Evolutionary conservation across 1,284 basidiomycete genomes (phyloP).

Genomic region (Naganishia liquefaciens): DNA sequence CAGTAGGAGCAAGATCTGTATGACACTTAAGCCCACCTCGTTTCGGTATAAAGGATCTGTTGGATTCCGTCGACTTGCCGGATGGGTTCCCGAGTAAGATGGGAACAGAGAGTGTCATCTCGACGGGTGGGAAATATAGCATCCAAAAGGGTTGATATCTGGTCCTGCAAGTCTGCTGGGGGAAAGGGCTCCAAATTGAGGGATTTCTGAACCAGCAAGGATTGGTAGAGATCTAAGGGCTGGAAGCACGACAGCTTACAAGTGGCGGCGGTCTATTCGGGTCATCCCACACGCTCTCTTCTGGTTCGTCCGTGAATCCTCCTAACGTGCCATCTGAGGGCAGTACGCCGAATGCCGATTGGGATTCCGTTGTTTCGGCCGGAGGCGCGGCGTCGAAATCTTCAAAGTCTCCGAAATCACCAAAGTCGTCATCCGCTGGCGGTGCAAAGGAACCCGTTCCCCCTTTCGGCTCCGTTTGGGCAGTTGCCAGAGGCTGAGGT

Average conservation of each 20-base stretch:
- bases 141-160: slow-evolving; percentile 66
- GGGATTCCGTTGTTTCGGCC: background rate
- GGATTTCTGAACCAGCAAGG: slow-evolving; percentile 59
- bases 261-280: slow-evolving; percentile 24
- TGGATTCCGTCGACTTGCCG: slow-evolving; percentile 74
- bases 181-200: slow-evolving; percentile 64
- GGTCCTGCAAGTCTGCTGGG: slow-evolving; percentile 61
- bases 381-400: slow-evolving; percentile 65
- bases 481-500: slow-evolving; percentile 21
- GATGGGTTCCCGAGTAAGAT: slow-evolving; percentile 67
- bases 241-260: slow-evolving; percentile 1
- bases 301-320: slow-evolving; percentile 39
- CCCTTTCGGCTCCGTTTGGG: slow-evolving; percentile 35
- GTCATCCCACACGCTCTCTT: slow-evolving; percentile 29
- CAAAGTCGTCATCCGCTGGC: slow-evolving; percentile 29
- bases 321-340: background rate
- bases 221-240: too few species aligned
- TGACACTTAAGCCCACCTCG: slow-evolving; percentile 60
- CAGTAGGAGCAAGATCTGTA: slow-evolving; percentile 20
- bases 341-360: too few species aligned
- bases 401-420: slow-evolving; percentile 57
- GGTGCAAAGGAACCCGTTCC: slow-evolving; percentile 44
- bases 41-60: slow-evolving; percentile 68
- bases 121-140: slow-evolving; percentile 63
- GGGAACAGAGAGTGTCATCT: slow-evolving; percentile 34